Evolutionary conservation across 2,329 filamentous ascomycete species (phyloP).

Genomic region (Leptographium lundbergii): DNA sequence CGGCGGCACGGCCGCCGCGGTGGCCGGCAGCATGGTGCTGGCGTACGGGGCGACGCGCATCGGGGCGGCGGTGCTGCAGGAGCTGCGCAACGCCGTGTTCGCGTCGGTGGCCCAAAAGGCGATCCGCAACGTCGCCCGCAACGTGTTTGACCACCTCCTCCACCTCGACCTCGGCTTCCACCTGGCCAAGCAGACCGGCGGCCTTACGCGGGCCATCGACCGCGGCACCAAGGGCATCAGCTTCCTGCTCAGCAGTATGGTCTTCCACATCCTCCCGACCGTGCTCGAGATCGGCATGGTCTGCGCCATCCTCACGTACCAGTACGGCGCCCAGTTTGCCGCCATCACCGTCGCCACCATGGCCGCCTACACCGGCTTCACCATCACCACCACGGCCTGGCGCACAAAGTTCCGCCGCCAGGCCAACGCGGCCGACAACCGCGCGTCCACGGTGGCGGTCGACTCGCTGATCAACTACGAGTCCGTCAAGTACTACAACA

Average conservation of each 20-base stretch:
- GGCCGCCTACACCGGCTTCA: constrained; percentile 91
- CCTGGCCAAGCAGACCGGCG: constrained; percentile 85
- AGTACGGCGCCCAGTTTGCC: constrained; percentile 87
- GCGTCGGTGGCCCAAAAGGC: constrained; percentile 95
- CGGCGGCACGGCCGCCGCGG: constrained; percentile 79
- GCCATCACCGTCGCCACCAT: constrained; percentile 84
- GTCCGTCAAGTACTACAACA: constrained; percentile 99
- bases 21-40: constrained; percentile 85
- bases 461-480: constrained; percentile 98
- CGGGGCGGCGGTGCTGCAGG: constrained; percentile 80
- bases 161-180: constrained; percentile 89
- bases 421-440: constrained; percentile 93
- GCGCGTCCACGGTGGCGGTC: constrained; percentile 85
- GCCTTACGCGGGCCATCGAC: constrained; percentile 86
- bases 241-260: constrained; percentile 94
- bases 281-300: constrained; percentile 90
- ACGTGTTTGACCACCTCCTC: constrained; percentile 84
- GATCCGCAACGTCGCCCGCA: constrained; percentile 78
- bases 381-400: constrained; percentile 93
- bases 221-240: constrained; percentile 97
- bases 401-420: constrained; percentile 90
- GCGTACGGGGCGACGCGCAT: constrained; percentile 86
- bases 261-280: constrained; percentile 92
- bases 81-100: constrained; percentile 90
- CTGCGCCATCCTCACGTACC: constrained; percentile 90